Evolutionary conservation across 805 yeast genomes (phyloP).

Genomic region (Ogataea trehaloabstinens): DNA sequence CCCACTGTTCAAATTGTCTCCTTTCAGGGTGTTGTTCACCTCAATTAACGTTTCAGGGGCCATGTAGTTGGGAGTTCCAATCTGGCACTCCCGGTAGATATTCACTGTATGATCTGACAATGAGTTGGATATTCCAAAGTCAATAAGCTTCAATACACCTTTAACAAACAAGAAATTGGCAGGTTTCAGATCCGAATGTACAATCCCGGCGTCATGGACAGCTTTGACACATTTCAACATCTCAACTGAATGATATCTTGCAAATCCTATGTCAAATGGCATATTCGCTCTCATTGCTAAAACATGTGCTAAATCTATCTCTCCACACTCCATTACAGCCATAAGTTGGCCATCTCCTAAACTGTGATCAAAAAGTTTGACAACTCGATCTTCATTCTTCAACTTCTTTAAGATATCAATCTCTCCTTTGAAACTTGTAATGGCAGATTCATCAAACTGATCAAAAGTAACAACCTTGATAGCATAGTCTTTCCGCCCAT

Average conservation of each 20-base stretch:
- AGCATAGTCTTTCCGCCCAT: constrained; percentile 63
- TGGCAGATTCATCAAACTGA: constrained; percentile 72
- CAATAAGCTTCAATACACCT: constrained; percentile 84
- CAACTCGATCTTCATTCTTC: constrained; percentile 66
- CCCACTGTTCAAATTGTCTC: constrained; percentile 26
- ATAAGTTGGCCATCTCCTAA: constrained; percentile 60
- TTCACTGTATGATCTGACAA: constrained; percentile 91
- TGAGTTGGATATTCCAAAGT: constrained; percentile 94
- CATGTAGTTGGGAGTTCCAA: constrained; percentile 97
- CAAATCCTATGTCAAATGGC: constrained; percentile 71
- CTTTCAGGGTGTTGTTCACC: constrained; percentile 34
- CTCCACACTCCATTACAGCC: constrained; percentile 94
- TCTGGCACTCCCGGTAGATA: constrained; percentile 83
- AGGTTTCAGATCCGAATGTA: constrained; percentile 51
- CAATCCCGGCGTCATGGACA: constrained; percentile 85
- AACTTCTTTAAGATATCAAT: constrained; percentile 69
- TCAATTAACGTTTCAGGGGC: constrained; percentile 93
- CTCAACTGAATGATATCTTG: constrained; percentile 75
- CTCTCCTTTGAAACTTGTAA: constrained; percentile 85
- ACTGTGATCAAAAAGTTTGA: constrained; percentile 72
- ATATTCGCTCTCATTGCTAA: constrained; percentile 51
- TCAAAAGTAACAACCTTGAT: constrained; percentile 78
- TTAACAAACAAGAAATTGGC: constrained; percentile 76
- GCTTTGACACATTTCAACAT: constrained; percentile 78
- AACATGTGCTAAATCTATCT: constrained; percentile 82